Base-by-base conservation (phyloP, 2,329 filamentous ascomycete species). In the Talaromyces sp. region DNA sequence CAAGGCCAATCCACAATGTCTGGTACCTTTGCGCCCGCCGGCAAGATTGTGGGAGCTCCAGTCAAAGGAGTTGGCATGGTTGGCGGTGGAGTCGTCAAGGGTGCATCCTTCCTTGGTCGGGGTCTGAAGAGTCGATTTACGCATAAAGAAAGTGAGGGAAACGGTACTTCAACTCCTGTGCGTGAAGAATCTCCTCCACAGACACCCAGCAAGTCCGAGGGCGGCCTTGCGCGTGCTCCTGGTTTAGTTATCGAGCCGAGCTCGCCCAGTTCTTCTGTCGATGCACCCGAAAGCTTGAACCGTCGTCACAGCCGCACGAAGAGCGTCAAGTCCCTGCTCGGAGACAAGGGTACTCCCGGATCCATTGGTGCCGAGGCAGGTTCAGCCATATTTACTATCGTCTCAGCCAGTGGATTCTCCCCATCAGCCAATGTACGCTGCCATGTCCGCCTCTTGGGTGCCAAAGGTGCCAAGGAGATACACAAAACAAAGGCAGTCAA, bases 401-500 rank as follows among this genome's bases (percentile, higher is more conserved):
- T 97, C 13, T 90, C 90, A 3, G 92, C 93, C 0, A 83, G 86
- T 3, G 92, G 90, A 37, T 99, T 89, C 78, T 90, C 92, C 17
- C 80, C 89, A 1, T 87, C 87, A 6, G 85, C 91, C 6, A 92
- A 96, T 73, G 80, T 97, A n/a, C 93, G 92, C 72, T 86, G 96
- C 57, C 80, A 86, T 65, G 81, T 97, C 70, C 88, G 87, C 64
- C 87, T 91, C 70, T 74, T 91, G 39, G 82, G 83, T 3, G 79
- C 87, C 56, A 93, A 90, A 78, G 85, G 84, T 58, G 82, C 78
- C 59, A 97, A 95, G 80, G 86, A 90, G 54, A 82, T 99, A 54
- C 89, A 93, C 80, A 97, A 98, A 83, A 97, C 93, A 25, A 96
- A 97, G 76, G 90, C 95, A 69, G 86, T 91, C 80, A 97, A 97